A percentile compares a stretch with the other conserved stretches of the same genome.
Evolutionary conservation across 1,139 yeast genomes (phyloP).

Genomic region (Diutina pseudorugosa): DNA sequence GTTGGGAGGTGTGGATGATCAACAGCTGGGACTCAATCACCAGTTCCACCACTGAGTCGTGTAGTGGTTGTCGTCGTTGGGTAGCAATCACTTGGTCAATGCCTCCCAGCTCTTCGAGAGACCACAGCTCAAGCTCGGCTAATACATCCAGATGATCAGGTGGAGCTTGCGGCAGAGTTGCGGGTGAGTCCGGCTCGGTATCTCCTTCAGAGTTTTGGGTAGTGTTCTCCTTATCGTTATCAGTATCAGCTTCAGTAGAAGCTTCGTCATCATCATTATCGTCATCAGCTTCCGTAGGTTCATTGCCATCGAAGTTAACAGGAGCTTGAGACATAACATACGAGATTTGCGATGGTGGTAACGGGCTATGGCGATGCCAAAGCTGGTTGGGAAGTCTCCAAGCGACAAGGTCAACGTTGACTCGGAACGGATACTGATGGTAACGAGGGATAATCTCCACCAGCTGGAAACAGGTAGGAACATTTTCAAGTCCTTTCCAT

Average conservation of each 20-base stretch:
- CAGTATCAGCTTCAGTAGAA: neutral
- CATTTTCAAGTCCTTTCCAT: slow-evolving; percentile 6
- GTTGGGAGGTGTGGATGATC: neutral
- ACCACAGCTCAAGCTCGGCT: neutral
- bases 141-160: neutral
- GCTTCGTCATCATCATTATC: no score
- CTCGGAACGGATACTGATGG: neutral
- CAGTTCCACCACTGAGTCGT: neutral
- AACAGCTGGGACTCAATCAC: neutral
- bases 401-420: neutral
- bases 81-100: neutral
- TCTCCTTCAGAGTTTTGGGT: neutral
- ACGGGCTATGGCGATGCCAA: neutral
- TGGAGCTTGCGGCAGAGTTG: neutral
- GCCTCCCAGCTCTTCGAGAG: neutral
- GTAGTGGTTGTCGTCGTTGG: neutral
- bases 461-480: slow-evolving; percentile 20
- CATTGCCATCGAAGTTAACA: no score
- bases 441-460: slow-evolving; percentile 13
- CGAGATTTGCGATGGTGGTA: neutral
- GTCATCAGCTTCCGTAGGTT: neutral
- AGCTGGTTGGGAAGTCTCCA: neutral
- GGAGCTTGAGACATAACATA: no score
- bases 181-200: neutral
- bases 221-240: neutral